phyloP scores from a whole-genome alignment of 495 filamentous ascomycete species.

The Podospora fimiseda region DNA sequence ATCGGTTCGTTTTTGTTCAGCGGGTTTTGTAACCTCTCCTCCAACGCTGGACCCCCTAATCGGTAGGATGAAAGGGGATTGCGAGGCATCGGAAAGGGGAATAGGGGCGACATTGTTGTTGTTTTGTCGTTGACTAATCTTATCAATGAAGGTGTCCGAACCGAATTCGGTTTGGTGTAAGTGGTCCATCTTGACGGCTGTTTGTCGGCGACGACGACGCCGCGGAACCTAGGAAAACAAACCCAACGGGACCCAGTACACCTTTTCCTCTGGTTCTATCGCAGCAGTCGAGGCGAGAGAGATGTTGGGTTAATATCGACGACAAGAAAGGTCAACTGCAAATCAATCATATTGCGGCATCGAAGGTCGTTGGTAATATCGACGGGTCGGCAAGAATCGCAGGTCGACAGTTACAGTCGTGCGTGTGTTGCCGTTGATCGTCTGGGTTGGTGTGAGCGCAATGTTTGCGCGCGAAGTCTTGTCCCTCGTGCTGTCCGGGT shows the following conservation, averaged over 20 bases:
- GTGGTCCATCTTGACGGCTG: constrained; percentile 41
- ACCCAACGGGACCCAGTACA: constrained; percentile 13
- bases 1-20: constrained; percentile 31
- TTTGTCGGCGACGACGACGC: constrained; percentile 10
- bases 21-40: constrained; percentile 12
- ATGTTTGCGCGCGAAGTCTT: too few species aligned
- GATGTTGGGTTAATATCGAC: constrained; percentile 20
- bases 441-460: too few species aligned
- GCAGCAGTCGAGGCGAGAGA: constrained; percentile 27
- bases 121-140: constrained; percentile 36
- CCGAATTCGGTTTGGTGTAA: constrained; percentile 53
- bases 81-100: constrained; percentile 4
- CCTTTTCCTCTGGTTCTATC: constrained; percentile 24
- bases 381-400: too few species aligned
- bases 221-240: constrained; percentile 17
- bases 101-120: constrained; percentile 20
- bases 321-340: constrained; percentile 30
- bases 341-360: constrained; percentile 46
- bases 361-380: constrained; percentile 5
- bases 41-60: constrained; percentile 31
- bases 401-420: too few species aligned
- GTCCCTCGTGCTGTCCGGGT: too few species aligned
- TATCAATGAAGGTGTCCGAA: constrained; percentile 49
- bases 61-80: constrained; percentile 38
- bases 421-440: neutral